Evolutionary conservation across 805 yeast species (phyloP).

Genomic region (Henningerozyma blattae): DNA sequence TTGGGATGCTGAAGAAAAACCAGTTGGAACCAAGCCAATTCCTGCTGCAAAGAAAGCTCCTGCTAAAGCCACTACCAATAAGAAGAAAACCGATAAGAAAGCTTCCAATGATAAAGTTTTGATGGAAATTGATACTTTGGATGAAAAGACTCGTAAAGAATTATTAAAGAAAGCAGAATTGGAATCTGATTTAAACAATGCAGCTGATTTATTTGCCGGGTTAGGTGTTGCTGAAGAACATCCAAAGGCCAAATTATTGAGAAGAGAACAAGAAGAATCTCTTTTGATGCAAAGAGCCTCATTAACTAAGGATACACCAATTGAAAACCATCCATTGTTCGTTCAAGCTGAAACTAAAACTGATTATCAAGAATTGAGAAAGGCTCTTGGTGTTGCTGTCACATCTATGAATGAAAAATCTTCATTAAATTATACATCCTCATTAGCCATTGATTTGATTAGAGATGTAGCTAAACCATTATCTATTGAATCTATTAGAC

Average conservation of each 20-base stretch:
- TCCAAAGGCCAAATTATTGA: conserved; percentile 27
- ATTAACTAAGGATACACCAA: conserved; percentile 39
- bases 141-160: conserved; percentile 62
- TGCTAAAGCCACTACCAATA: conserved; percentile 15
- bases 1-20: conserved; percentile 82
- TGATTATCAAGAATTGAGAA: conserved; percentile 70
- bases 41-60: conserved; percentile 22
- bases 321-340: conserved; percentile 71
- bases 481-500: conserved; percentile 69
- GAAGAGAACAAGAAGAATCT: conserved; percentile 26
- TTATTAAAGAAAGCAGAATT: conserved; percentile 70
- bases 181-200: conserved; percentile 79
- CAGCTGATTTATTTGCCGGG: conserved; percentile 84
- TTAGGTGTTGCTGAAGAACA: conserved; percentile 40
- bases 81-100: conserved; percentile 28
- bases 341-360: conserved; percentile 58
- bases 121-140: conserved; percentile 55
- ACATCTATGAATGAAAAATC: conserved; percentile 50
- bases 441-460: conserved; percentile 71
- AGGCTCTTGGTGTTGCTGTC: conserved; percentile 52
- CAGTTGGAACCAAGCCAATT: conserved; percentile 28
- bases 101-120: conserved; percentile 29
- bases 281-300: conserved; percentile 17
- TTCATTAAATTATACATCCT: conserved; percentile 54
- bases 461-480: conserved; percentile 79